Base-by-base conservation (phyloP, 768 basidiomycete genomes). In the Hericium coralloides region DNA sequence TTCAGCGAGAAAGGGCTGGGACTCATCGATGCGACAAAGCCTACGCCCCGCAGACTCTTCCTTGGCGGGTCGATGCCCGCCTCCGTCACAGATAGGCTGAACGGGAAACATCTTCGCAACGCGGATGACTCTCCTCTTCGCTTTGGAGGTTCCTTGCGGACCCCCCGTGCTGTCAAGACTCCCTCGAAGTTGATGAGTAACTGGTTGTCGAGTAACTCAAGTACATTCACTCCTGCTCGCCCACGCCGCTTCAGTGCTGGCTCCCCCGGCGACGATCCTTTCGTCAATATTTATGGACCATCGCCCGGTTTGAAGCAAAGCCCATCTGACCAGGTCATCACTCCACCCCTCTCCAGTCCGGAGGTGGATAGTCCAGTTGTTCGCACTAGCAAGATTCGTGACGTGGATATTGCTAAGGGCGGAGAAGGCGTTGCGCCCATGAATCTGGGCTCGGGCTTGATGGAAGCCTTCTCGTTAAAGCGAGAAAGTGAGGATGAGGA, bases 91-190 rank as follows among this genome's bases (percentile, higher is more conserved):
- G 64, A 55, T 61, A 69, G 61, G 31, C 61, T 68, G 55, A 69
- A 65, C 65, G 65, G 54, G 14, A 55, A 61, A 49, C 55, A 56
- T 14, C 31, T 49, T 38, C 61, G 61, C 69, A 72, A 67, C 4
- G 61, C 71, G 39, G 76, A 77, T 49, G 78, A 76, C 56, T 82
- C 81, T 1, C 80, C 82, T n/a, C 68, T 79, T 23, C 57, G 50
- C 49, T 56, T 36, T 25, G 49, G 38, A 20, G 23, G 25, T 26
- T n/a, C 17, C 17, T 49, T 49, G 15, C 49, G n/a, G 20, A 45
- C 55, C 12, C 55, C 55, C 12, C 55, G 48, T 23, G n/a, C 31
- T 5, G 22, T 23, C 12, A 55, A 38, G 31, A 25, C 52, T 15
- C 36, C 52, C 8, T 52, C 52, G 26, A 36, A 52, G 25, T 38